Conservation (phyloP, 164 flowering plant species). For the Chimonanthus salicifolius region DNA sequence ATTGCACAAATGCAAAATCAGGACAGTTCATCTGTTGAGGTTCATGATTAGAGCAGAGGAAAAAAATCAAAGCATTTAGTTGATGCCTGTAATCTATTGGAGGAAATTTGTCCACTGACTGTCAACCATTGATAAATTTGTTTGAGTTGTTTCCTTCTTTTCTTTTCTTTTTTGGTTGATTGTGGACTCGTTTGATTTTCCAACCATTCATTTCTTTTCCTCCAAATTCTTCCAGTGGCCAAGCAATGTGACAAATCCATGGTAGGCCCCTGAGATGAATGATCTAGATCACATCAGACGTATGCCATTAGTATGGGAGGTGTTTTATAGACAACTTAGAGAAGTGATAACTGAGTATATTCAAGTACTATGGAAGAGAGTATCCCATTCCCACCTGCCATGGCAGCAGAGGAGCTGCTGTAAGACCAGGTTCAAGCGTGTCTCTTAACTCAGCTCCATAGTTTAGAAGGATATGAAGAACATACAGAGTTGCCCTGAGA, state of each 20-base stretch:
- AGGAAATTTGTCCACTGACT: neutral
- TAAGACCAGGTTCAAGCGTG: conserved; percentile 69
- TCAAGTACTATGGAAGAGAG: neutral
- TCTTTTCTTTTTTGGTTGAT: too few species aligned
- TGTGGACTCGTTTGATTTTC: too few species aligned
- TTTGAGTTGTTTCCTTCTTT: too few species aligned
- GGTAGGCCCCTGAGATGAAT: neutral
- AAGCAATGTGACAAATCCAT: neutral
- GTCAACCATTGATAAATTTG: neutral
- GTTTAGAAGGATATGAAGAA: conserved; percentile 76
- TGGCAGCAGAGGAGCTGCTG: conserved; percentile 71
- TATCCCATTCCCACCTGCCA: conserved; percentile 71
- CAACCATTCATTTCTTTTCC: neutral
- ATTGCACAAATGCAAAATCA: neutral
- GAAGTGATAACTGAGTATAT: neutral
- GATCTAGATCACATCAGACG: neutral
- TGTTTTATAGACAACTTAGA: neutral
- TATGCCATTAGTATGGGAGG: neutral
- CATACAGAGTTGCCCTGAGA: conserved; percentile 69
- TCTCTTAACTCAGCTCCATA: conserved; percentile 85
- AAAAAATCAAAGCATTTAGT: neutral
- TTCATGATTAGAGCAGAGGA: neutral
- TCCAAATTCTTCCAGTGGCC: neutral
- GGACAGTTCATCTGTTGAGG: neutral
- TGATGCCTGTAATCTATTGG: neutral